phyloP scores from a whole-genome alignment of 768 basidiomycete species.

The Suillus variegatus region DNA sequence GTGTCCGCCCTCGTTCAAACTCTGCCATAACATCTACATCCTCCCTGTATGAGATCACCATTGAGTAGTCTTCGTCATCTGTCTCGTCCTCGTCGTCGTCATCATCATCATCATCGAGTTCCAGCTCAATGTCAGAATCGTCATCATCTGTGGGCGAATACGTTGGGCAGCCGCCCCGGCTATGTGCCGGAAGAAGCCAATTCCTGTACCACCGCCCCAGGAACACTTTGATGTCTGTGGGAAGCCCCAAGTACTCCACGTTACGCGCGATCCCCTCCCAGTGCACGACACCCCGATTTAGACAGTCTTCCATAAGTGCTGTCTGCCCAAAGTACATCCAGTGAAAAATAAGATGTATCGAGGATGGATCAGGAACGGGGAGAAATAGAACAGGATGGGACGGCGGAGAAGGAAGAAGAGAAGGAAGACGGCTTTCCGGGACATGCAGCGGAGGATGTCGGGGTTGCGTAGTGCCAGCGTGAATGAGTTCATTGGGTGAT shows the following conservation, averaged over 20 bases:
- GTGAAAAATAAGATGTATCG: conserved; percentile 71
- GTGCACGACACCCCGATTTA: conserved; percentile 62
- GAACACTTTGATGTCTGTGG: conserved; percentile 74
- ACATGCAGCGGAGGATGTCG: conserved; percentile 32
- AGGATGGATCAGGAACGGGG: conserved; percentile 72
- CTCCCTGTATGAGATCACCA: conserved; percentile 40
- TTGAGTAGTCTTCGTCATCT: conserved; percentile 27
- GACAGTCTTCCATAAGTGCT: conserved; percentile 62
- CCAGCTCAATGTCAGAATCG: conserved; percentile 34
- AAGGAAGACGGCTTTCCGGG: conserved; percentile 59
- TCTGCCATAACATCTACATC: conserved; percentile 42
- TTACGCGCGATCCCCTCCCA: conserved; percentile 91
- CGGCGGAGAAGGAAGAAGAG: conserved; percentile 60
- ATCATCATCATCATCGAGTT: conserved; percentile 24
- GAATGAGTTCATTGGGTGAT: conserved; percentile 59
- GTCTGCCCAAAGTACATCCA: conserved; percentile 84
- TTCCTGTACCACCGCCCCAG: conserved; percentile 73
- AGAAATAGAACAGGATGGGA: conserved; percentile 71
- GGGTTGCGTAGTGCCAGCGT: conserved; percentile 27
- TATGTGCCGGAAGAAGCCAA: conserved; percentile 48
- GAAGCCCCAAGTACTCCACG: conserved; percentile 84
- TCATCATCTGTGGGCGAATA: conserved; percentile 36
- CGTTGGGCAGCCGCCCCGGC: conserved; percentile 25
- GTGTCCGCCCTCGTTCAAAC: conserved; percentile 41
- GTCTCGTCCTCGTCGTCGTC: conserved; percentile 27